Evolutionary conservation across 345 rosid genomes (phyloP), one percentile per base, ranked within the genome.

Genomic region (Anastatica hierochuntica): DNA sequence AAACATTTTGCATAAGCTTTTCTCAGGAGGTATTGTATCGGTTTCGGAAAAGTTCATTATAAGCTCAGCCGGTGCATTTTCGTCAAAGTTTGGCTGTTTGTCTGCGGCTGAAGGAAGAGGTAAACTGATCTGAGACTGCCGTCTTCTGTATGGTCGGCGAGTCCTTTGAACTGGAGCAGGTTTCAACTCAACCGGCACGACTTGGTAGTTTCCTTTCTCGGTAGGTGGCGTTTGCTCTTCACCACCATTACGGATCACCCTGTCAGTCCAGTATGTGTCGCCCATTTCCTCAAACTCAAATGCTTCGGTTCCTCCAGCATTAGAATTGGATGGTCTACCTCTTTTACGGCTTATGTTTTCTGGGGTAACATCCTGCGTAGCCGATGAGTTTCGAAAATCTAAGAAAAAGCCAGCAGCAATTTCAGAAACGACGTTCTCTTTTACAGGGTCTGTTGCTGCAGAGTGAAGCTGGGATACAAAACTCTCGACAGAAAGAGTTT

Each of bases 241-340:
- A n/a, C 81, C 77, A 36, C 95, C 94, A 72, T 90, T 87, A 62
- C 82, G 80, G 30, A 90, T 78, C 53, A 87, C 74, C 58, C 85
- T 77, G 75, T 87, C 90, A 31, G 92, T 90, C 98, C 98, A 90
- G 46, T 84, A 90, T 50, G 96, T 84, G 63, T 90, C 98, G 34
- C 68, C 82, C 89, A 75, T 77, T 67, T 90, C 96, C 70, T 84
- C 98, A 64, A 87, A 90, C 68, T 87, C 95, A 61, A 84, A 90
- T 58, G 96, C 77, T 72, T 78, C 90, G 1, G 94, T 69, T 55
- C 71, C 67, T 49, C 75, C 83, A 52, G 48, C 59, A 14, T 50
- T 40, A n/a, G 70, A 44, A 56, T 53, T 73, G 35, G 78, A 71
- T n/a, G 53, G 40, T 65, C 61, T 72, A 56, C 63, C 71, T 72